Base-by-base conservation (phyloP, 169 alveolate species). In the Plasmodium gaboni region DNA sequence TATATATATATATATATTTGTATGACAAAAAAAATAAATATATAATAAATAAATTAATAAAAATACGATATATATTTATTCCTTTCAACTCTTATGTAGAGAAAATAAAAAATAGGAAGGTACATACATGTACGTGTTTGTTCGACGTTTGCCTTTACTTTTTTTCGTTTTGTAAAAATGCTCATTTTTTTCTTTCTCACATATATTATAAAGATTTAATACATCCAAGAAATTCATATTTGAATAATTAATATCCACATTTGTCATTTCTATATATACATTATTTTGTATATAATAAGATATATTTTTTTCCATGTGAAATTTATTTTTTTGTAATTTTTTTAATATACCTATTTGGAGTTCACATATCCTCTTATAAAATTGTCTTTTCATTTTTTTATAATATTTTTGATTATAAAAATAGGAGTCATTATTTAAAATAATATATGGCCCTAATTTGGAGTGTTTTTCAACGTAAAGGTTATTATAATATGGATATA, bases 71-170 rank as follows among this genome's bases (percentile, higher is more conserved):
- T 71, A 48, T 8, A 42, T 10, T 48, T 6, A 9, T 32, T 12
- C 12, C 19, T 17, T 19, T 53, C 61, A 78, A n/a, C 50, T 59
- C 38, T 68, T 80, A 48, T 80, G 46, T 48, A 80, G 44, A 17
- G 32, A 38, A 50, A 80, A 80, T 22, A 80, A 61, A 68, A 80
- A 80, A 63, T 80, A 80, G 2, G 90, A 80, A 51, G 90, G 90
- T 38, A 80, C 63, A 17, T 80, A 80, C 72, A 80, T 55, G 69
- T 67, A 64, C 26, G 42, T 17, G 55, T 13, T 28, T 53, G 61
- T 48, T 48, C 59, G 55, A 42, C 69, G 10, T 55, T 44, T 8
- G 28, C 7, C 28, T 50, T 80, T 38, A 15, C 19, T 8, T 10
- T 42, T 71, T 19, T 67, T 2, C 69, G 2, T 13, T 46, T 50